phyloP scores from a whole-genome alignment of 306 rosid genomes.

The Fragaria ananassa region DNA sequence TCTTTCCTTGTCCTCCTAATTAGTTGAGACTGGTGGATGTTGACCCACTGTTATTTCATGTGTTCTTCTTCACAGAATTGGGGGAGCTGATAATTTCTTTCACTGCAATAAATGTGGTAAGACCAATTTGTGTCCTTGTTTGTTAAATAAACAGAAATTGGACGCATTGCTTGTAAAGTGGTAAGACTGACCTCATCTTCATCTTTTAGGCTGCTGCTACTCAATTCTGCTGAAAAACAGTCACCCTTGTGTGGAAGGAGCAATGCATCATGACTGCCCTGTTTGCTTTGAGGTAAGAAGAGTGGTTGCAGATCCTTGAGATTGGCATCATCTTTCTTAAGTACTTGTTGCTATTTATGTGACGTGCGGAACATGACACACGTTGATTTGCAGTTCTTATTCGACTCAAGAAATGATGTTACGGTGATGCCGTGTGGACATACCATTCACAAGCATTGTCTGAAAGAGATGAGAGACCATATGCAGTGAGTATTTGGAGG shows the following conservation, averaged over 20 bases:
- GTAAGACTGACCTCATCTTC: not conserved
- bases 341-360: not conserved
- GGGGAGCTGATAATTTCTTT: slow-evolving; percentile 72
- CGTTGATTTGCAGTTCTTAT: slow-evolving; percentile 60
- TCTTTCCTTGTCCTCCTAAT: not conserved
- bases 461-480: slow-evolving; percentile 82
- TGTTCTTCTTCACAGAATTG: slow-evolving; percentile 49
- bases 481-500: slow-evolving; percentile 50
- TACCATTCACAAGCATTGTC: slow-evolving; percentile 68
- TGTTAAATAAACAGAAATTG: not conserved
- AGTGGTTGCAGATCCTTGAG: not conserved
- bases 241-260: slow-evolving; percentile 91
- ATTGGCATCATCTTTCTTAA: not conserved
- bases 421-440: slow-evolving; percentile 80
- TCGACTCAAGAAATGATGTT: slow-evolving; percentile 62
- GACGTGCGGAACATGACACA: slow-evolving; percentile 9
- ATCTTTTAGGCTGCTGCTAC: slow-evolving; percentile 71
- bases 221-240: slow-evolving; percentile 53
- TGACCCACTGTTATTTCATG: not conserved
- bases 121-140: not conserved
- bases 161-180: not conserved
- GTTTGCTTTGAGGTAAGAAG: slow-evolving; percentile 79
- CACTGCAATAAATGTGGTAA: slow-evolving; percentile 88
- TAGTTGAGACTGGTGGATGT: not conserved
- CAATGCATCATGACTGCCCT: slow-evolving; percentile 94